Evolutionary conservation across 2,329 filamentous ascomycete species (phyloP), one percentile per base, ranked within the genome.

Genomic region (Ceratocystis variospora): DNA sequence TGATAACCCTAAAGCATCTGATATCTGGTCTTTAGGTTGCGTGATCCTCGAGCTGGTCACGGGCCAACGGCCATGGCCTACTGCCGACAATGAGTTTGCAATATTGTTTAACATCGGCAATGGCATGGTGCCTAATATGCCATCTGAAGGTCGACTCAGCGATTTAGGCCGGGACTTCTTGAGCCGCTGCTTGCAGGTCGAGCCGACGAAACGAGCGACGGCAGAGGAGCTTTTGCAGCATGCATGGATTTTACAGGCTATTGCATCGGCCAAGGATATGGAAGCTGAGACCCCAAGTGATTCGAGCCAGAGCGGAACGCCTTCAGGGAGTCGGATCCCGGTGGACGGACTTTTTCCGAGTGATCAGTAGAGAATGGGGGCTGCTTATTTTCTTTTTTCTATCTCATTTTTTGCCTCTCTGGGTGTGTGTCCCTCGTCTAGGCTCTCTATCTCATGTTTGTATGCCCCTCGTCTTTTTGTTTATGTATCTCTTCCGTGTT

Each of bases 61-160:
- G 0, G 94, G 94, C 22, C 85, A 91, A 69, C 86, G 93, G 17
- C 94, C 94, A 0, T 99, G 94, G 94, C 90, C 91, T 31, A 90
- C 87, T 70, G 85, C 97, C 61, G 94, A 99, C 78, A 99, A 99
- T 74, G 94, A 99, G 76, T 99, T 92, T 91, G 94, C 94, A 53
- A 97, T 99, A 78, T 99, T 99, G 94, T 99, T 96, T 81, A 97
- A 97, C 79, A 99, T 99, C 73, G 94, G 94, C 0, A 93, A 96
- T 74, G 94, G 94, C 70, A 96, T 96, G 72, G 89, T 91, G 62
- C 94, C 94, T 5, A 87, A 90, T 73, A 80, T 96, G 66, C 94
- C 94, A 1, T 81, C 84, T 0, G 74, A 79, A 0, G 93, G 97
- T 64, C 93, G 97, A 76, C 83, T 99, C 69, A 94, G 89, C 72